Percentiles rank a stretch among this genome's conserved stretches.
phyloP scores from a whole-genome alignment of 2,329 filamentous ascomycete species.

The Aspergillus viridinutans region DNA sequence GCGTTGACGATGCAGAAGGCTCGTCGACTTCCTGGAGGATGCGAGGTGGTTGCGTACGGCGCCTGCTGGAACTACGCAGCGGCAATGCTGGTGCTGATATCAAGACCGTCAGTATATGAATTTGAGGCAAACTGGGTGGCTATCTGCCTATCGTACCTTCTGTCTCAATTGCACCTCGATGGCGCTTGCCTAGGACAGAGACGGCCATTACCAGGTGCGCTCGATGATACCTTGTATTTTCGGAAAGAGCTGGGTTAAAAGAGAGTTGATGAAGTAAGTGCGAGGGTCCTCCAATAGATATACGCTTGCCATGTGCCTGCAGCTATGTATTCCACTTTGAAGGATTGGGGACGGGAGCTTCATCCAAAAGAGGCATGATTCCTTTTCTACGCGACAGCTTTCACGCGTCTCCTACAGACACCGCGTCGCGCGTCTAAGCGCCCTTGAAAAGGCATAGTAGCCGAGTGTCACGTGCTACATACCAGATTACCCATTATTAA shows the following conservation, averaged over 20 bases:
- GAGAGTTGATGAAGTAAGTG: slow-evolving; percentile 3
- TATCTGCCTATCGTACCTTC: slow-evolving; percentile 34
- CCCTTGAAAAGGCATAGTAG: neutral
- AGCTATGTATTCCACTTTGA: neutral
- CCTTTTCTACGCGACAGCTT: slow-evolving; percentile 1
- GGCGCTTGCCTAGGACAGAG: slow-evolving; percentile 43
- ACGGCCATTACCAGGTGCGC: slow-evolving; percentile 33
- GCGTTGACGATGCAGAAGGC: slow-evolving; percentile 21
- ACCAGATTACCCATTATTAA: neutral
- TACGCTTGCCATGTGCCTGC: neutral
- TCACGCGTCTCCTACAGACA: neutral
- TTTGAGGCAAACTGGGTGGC: neutral
- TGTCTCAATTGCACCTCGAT: slow-evolving; percentile 32
- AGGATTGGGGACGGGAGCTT: neutral
- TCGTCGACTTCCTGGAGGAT: slow-evolving; percentile 33
- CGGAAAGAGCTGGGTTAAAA: slow-evolving; percentile 16
- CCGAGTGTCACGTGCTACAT: neutral
- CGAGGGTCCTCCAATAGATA: neutral
- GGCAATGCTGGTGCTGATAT: slow-evolving; percentile 22
- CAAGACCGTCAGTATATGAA: slow-evolving; percentile 13
- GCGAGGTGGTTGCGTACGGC: slow-evolving; percentile 42
- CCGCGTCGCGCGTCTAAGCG: slow-evolving; percentile 7
- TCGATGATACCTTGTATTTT: slow-evolving; percentile 8
- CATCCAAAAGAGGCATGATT: slow-evolving; percentile 19
- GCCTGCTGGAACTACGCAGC: slow-evolving; percentile 43